Percentiles rank a stretch among this genome's conserved stretches.
Evolutionary conservation across 345 rosid genomes (phyloP).

Genomic region (Eucalyptus regnans): DNA sequence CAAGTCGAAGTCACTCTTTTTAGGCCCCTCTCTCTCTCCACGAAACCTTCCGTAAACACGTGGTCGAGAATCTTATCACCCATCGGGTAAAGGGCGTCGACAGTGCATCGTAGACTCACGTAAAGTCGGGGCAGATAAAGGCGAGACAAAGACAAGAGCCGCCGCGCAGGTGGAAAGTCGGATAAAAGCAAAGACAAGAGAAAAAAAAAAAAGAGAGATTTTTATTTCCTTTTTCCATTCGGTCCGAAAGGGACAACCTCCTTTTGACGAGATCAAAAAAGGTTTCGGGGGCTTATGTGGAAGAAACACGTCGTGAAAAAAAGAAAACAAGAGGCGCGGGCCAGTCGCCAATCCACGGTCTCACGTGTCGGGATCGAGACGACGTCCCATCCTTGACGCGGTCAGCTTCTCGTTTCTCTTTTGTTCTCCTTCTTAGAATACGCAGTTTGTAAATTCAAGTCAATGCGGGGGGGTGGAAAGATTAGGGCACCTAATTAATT

Average conservation of each 20-base stretch:
- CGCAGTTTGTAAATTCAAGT: not conserved
- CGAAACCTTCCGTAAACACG: not conserved
- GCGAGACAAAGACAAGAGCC: not conserved
- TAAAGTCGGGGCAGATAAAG: not conserved
- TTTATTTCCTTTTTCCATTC: fast-evolving
- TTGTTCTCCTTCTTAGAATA: fast-evolving
- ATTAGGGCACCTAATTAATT: not conserved
- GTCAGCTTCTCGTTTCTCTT: not conserved
- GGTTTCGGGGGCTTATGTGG: not conserved
- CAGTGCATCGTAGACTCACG: not conserved
- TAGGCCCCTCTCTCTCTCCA: not conserved
- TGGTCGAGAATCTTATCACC: not conserved
- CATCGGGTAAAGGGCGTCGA: not conserved
- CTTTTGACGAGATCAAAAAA: not conserved
- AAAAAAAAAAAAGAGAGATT: not conserved
- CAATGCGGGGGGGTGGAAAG: not conserved
- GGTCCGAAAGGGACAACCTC: not conserved
- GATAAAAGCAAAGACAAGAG: not conserved
- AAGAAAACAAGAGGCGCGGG: not conserved
- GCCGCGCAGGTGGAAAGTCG: not conserved
- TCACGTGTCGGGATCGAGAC: not conserved
- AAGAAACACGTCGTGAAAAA: not conserved
- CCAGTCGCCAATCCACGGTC: not conserved
- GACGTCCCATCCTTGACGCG: not conserved
- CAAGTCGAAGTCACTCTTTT: not conserved